These are phyloP conservation scores for Quercus engelmannii DNA, from an alignment of 306 rosid species.

Conservation along the genomic window DNA sequence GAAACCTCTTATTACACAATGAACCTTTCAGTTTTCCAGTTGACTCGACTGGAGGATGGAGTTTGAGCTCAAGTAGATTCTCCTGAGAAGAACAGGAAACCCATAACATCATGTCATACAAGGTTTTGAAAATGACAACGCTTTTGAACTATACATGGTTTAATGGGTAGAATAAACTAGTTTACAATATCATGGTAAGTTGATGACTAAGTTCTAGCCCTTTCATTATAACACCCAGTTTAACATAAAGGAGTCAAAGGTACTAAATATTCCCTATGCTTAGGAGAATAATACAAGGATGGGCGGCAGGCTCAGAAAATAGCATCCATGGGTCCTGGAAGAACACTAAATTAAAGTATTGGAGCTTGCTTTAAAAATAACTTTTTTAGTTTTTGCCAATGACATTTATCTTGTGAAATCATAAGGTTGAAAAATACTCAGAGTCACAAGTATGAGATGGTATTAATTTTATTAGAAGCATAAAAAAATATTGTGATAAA, in stretches of 20 bases:
- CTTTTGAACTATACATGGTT: neutral
- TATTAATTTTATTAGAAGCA: neutral
- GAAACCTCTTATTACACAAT: conserved; percentile 28
- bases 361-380: neutral
- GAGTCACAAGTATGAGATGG: neutral
- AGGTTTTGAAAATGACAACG: conserved; percentile 18
- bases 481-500: neutral
- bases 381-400: neutral
- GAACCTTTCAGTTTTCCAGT: conserved; percentile 44
- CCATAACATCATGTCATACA: neutral
- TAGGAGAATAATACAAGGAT: neutral
- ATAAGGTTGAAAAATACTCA: neutral
- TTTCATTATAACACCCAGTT: neutral
- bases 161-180: neutral
- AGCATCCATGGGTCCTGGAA: neutral
- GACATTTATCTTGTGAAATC: neutral
- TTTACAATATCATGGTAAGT: neutral
- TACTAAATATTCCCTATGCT: neutral
- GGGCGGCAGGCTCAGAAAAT: neutral
- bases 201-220: neutral
- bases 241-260: neutral
- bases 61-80: conserved; percentile 37
- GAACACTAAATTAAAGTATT: neutral
- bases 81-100: conserved; percentile 46
- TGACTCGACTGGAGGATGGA: conserved; percentile 33